A percentile compares a stretch with the other conserved stretches of the same genome.
These are phyloP conservation scores for Oryza coarctata DNA, from an alignment of 176 grass and related monocot species.

Conservation along the genomic window DNA sequence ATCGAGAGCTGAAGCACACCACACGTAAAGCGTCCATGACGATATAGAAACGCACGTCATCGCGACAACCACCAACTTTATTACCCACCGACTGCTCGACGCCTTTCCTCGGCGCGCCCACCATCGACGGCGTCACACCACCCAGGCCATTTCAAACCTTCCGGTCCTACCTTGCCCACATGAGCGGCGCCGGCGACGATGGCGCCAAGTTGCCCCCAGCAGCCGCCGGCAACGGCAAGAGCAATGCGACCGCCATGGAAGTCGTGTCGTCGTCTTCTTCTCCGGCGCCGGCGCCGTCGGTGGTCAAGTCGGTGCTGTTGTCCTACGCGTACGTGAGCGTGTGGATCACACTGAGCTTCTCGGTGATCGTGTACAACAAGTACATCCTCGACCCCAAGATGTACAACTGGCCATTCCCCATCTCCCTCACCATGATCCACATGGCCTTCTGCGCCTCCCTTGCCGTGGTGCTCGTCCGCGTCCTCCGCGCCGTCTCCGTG, in stretches of 20 bases:
- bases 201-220: not conserved
- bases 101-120: not conserved
- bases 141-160: not conserved
- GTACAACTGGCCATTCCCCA: constrained; percentile 87
- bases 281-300: constrained; percentile 13
- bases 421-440: constrained; percentile 86
- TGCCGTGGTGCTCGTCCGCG: constrained; percentile 55
- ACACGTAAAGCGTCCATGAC: not conserved
- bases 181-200: constrained; percentile 22
- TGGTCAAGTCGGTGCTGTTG: constrained; percentile 61
- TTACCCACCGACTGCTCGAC: not conserved
- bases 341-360: constrained; percentile 85
- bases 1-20: not conserved
- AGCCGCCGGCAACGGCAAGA: not conserved
- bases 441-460: constrained; percentile 79
- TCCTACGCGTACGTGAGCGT: constrained; percentile 73
- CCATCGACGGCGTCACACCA: not conserved
- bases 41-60: not conserved
- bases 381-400: constrained; percentile 89
- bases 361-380: constrained; percentile 94
- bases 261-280: not conserved
- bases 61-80: not conserved
- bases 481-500: constrained; percentile 55
- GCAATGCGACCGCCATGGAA: not conserved
- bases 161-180: not conserved